phyloP scores from a whole-genome alignment of 2,329 filamentous ascomycete genomes.

The Botrytis squamosa region DNA sequence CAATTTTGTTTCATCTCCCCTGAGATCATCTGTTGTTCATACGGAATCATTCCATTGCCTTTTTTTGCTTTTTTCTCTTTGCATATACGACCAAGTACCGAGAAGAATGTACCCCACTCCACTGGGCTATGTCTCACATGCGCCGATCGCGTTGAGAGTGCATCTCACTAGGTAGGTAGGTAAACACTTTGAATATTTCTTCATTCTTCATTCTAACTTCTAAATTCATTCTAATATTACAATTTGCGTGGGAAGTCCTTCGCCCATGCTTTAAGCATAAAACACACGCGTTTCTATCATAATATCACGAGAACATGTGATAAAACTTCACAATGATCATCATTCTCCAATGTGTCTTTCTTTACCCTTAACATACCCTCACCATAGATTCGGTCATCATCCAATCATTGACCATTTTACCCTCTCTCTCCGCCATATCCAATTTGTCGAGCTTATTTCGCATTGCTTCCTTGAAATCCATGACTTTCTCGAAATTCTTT shows the following conservation, averaged over 20 bases:
- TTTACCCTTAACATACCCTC: not conserved
- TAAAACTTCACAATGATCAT: not conserved
- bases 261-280: not conserved
- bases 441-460: not conserved
- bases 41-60: not conserved
- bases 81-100: not conserved
- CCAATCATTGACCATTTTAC: not conserved
- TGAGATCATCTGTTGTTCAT: not conserved
- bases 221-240: conserved; percentile 5
- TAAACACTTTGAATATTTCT: not conserved
- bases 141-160: not conserved
- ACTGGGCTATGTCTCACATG: not conserved
- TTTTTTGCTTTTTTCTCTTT: not conserved
- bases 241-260: conserved; percentile 8
- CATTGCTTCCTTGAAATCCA: not conserved
- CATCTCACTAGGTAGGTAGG: not conserved
- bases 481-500: not conserved
- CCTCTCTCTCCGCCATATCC: not conserved
- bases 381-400: not conserved
- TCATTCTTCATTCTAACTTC: not conserved
- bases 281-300: not conserved
- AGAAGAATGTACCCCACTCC: not conserved
- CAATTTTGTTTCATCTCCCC: not conserved
- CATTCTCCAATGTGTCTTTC: not conserved
- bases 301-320: not conserved